Base-by-base conservation (phyloP, 306 rosid genomes). In the Gynostemma pentaphyllum region DNA sequence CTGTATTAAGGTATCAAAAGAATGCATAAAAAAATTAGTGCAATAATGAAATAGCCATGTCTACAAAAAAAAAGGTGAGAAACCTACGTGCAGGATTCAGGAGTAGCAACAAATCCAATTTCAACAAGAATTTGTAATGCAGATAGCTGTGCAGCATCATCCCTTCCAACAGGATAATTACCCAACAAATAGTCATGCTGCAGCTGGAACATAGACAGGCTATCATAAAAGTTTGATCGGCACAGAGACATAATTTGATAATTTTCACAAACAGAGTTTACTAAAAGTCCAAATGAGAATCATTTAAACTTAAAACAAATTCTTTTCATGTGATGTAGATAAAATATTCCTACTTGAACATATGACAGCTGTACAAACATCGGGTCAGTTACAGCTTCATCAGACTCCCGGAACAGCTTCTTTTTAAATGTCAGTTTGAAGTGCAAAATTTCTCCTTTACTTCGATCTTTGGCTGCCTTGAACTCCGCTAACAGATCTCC, bases 121-220 rank as follows among this genome's bases (percentile, higher is more conserved):
- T 90, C 94, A 65, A 86, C 96, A 65, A 87, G 76, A 64, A 87
- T 87, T 76, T 90, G 97, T 76, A 90, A 72, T 54, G 97, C 95
- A 62, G 97, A 90, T 60, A 90, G 82, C 77, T 83, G 90, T 9
- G 95, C 82, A 53, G 97, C 96, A 75, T 90, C 97, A 7, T 87
- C 97, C 49, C 90, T 83, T 76, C 97, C 96, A 68, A 90, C 87
- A 59, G 97, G 97, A 78, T 87, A 90, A 69, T 90, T 87, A 7
- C 97, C 97, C 79, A 81, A 75, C 76, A 87, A 78, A 76, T 90
- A 90, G 84, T 90, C 97, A 75, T 87, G 96, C 56, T 90, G 97
- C 76, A 90, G 73, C 97, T 90, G 97, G 28, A 75, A 40, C 70
- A 74, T 5, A 72, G 69, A 70, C 52, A 45, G 76, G 63, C 7